Conservation (phyloP, 768 basidiomycete genomes). For the Agaricus subrufescens region DNA sequence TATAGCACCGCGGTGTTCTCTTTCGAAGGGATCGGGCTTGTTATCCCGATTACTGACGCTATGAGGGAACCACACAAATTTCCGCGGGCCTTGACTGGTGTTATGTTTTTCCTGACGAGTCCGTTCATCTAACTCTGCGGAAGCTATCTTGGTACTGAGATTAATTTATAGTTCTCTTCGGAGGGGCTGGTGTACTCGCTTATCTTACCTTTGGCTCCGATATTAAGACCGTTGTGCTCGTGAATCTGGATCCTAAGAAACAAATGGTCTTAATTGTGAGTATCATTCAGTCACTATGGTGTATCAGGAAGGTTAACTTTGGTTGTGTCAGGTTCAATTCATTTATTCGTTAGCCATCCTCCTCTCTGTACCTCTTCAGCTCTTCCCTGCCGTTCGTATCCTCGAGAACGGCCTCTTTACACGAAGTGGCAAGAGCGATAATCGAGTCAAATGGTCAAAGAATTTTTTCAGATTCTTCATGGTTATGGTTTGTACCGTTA, state of each 20-base stretch:
- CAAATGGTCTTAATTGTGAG: slow-evolving; percentile 84
- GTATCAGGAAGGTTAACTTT: background rate
- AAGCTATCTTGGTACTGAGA: background rate
- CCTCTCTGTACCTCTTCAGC: slow-evolving; percentile 88
- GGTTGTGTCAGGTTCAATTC: slow-evolving; percentile 58
- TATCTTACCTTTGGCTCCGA: slow-evolving; percentile 86
- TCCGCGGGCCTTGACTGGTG: slow-evolving; percentile 80
- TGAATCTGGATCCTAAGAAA: slow-evolving; percentile 82
- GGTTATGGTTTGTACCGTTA: slow-evolving; percentile 74
- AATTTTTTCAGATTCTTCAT: slow-evolving; percentile 78
- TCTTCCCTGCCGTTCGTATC: slow-evolving; percentile 97
- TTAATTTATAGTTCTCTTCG: slow-evolving; percentile 61
- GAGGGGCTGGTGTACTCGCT: slow-evolving; percentile 80
- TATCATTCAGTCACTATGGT: slow-evolving; percentile 15
- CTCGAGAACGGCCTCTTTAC: slow-evolving; percentile 94
- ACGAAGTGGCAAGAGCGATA: slow-evolving; percentile 77
- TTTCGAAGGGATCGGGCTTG: slow-evolving; percentile 95
- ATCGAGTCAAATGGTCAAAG: slow-evolving; percentile 93
- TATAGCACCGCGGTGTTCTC: slow-evolving; percentile 93
- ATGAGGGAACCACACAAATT: slow-evolving; percentile 96
- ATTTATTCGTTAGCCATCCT: slow-evolving; percentile 91
- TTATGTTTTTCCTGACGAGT: slow-evolving; percentile 86
- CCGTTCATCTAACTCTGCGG: slow-evolving; percentile 17
- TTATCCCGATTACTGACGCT: slow-evolving; percentile 95
- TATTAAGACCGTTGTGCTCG: slow-evolving; percentile 89